Percentiles rank a stretch among this genome's conserved stretches.
Conservation (phyloP, 306 rosid species). For the Neltuma alba region DNA sequence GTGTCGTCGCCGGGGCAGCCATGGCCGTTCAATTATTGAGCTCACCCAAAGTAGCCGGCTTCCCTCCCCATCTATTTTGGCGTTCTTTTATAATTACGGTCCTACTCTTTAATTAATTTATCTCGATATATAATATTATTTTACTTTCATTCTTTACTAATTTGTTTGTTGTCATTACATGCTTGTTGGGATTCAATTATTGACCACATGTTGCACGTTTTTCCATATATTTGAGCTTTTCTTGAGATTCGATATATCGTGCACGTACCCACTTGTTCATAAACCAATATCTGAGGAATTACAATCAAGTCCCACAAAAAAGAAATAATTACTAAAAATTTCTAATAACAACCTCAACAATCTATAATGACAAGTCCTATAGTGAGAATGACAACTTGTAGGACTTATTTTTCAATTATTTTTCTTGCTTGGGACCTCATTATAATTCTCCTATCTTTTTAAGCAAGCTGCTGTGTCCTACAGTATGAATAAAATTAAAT, state of each 20-base stretch:
- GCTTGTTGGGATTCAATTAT: not conserved
- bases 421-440: too few species aligned
- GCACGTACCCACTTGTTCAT: not conserved
- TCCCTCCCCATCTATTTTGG: too few species aligned
- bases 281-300: too few species aligned
- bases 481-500: too few species aligned
- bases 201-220: not conserved
- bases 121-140: not conserved
- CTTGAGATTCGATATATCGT: not conserved
- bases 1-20: not conserved
- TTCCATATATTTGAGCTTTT: not conserved
- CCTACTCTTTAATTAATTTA: not conserved
- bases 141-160: not conserved
- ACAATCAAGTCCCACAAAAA: too few species aligned
- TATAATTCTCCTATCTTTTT: too few species aligned
- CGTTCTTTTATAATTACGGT: not conserved
- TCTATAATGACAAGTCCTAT: too few species aligned
- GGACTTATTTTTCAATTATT: too few species aligned
- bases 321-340: too few species aligned
- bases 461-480: not conserved
- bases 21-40: not conserved
- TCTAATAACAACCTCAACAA: too few species aligned
- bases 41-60: not conserved
- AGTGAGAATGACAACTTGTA: too few species aligned
- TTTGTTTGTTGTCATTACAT: too few species aligned